Base-by-base conservation (phyloP, 257 asterid genomes). In the Solanum peruvianum region DNA sequence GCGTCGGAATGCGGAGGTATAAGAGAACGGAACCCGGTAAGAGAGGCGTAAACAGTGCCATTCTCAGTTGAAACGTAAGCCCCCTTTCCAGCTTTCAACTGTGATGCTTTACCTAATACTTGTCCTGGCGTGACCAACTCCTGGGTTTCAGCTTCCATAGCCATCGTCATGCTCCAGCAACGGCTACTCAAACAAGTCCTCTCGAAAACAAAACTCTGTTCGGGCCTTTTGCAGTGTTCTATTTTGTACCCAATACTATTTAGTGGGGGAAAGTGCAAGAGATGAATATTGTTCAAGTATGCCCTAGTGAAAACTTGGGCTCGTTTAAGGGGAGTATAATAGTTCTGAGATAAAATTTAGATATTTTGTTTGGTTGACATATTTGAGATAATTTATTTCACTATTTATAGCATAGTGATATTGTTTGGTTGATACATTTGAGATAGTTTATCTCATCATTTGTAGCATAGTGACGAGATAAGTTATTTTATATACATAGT, bases 121-220 rank as follows among this genome's bases (percentile, higher is more conserved):
- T 95, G 97, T 86, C 99, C 99, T 1, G 99, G 99, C 4, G 98
- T 94, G 75, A 94, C 98, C 64, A 94, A 86, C 85, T 41, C 86
- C 35, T 67, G 92, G 83, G 62, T 92, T 21, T 75, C 91, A 41
- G 35, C 67, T 75, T 87, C 92, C 87, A 86, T 76, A 92, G 82
- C 87, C 64, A 29, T 82, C 21, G 29, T 66, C 39, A 69, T 69
- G 9, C 76, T 69, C 41, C 21, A 66, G 5, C 37, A 64, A 66
- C 11, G 70, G 70, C 31, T 4, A 1, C 70, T 62, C 70, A 58
- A 58, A 58, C 2, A 58, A 58, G 66, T 25, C 66, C 70, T 62
- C 31, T 62, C 70, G 25, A 64, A 25, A 64, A 11, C 16, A 64
- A 45, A 45, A 64, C 71, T 64, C 2, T 64, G 71, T n/a, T n/a